Evolutionary conservation across 164 flowering plant species (phyloP).

Genomic region (Chloranthus sessilifolius): DNA sequence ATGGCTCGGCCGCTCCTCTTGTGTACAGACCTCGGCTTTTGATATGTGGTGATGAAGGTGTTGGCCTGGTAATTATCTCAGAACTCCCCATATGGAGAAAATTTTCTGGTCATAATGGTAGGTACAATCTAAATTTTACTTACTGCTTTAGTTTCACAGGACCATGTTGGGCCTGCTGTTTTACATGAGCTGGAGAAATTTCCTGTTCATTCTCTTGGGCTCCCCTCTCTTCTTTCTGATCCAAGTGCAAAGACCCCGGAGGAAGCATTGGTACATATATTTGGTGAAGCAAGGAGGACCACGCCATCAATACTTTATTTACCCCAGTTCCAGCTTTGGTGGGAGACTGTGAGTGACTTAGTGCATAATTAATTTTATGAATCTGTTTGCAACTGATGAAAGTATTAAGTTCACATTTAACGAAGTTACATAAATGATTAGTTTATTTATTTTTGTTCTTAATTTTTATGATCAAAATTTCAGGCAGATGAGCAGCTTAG

Average conservation of each 20-base stretch:
- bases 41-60: constrained; percentile 70
- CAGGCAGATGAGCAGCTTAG: constrained; percentile 97
- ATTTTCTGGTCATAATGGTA: constrained; percentile 1
- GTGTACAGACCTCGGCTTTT: constrained; percentile 92
- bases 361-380: background rate
- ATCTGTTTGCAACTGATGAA: background rate
- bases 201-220: constrained; percentile 96
- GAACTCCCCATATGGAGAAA: constrained; percentile 10
- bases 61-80: constrained; percentile 77
- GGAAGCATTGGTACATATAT: constrained; percentile 94
- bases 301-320: constrained; percentile 90
- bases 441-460: constrained; percentile 5
- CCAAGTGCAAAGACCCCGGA: constrained; percentile 99
- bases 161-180: constrained; percentile 98
- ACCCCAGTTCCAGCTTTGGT: constrained; percentile 94
- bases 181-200: constrained; percentile 97
- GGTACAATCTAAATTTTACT: constrained; percentile 41
- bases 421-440: no score
- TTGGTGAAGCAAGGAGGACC: constrained; percentile 98
- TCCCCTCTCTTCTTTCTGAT: constrained; percentile 96
- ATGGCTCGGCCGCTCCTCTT: constrained; percentile 84
- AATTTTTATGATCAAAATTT: constrained; percentile 11
- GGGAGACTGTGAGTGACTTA: constrained; percentile 82
- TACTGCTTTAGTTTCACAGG: constrained; percentile 75
- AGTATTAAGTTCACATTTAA: background rate